Conservation (phyloP, 148 eudicot genomes). For the Suaeda aralocaspica region DNA sequence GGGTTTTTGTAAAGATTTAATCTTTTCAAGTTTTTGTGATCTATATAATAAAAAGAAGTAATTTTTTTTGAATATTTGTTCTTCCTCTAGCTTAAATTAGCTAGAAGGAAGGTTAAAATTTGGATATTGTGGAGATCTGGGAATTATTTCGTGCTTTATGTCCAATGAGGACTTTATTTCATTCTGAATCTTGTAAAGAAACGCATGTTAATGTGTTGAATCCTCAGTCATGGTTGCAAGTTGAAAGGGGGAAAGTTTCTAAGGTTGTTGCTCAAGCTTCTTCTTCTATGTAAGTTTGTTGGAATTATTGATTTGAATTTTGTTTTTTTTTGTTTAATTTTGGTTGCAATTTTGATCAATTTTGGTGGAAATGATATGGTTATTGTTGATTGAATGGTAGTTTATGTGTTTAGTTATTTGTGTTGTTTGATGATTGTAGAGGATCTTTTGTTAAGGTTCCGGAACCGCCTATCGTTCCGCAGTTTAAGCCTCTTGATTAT, state of each 20-base stretch:
- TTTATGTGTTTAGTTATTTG: constrained; percentile 10
- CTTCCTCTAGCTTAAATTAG: constrained; percentile 20
- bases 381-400: constrained; percentile 11
- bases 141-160: constrained; percentile 60
- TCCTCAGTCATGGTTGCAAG: constrained; percentile 99
- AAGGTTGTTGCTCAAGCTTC: constrained; percentile 57
- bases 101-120: constrained; percentile 22
- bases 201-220: constrained; percentile 71
- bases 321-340: too few species aligned
- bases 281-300: constrained; percentile 67
- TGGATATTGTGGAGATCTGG: constrained; percentile 95
- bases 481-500: constrained; percentile 86
- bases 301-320: too few species aligned
- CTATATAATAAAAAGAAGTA: background rate
- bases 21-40: constrained; percentile 2
- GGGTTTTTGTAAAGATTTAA: constrained; percentile 9
- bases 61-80: background rate
- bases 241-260: constrained; percentile 83
- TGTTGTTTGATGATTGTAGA: constrained; percentile 45
- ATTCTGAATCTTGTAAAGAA: constrained; percentile 87
- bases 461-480: constrained; percentile 73
- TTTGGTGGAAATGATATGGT: background rate
- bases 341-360: background rate
- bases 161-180: constrained; percentile 88
- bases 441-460: constrained; percentile 91